phyloP scores from a whole-genome alignment of 345 rosid genomes.

The Turritis glabra region DNA sequence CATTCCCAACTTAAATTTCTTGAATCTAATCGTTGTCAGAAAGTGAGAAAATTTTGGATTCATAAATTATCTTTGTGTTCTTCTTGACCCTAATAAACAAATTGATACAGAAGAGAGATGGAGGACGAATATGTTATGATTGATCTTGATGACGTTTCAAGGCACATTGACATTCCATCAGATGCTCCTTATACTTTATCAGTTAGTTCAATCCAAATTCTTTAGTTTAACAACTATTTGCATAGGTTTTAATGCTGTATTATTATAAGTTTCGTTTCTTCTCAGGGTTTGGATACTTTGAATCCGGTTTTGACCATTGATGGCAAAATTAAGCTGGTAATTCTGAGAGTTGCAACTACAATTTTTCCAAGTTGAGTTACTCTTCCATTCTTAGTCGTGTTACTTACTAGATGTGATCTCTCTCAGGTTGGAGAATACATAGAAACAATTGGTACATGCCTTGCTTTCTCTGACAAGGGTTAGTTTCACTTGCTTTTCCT shows the following conservation, averaged over 20 bases:
- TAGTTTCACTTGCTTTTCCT: constrained; percentile 10
- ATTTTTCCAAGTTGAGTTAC: background rate
- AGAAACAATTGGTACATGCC: constrained; percentile 67
- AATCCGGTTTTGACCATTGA: constrained; percentile 55
- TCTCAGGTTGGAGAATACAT: constrained; percentile 57
- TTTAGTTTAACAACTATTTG: background rate
- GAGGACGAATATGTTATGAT: constrained; percentile 48
- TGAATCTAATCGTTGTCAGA: no score
- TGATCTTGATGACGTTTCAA: constrained; percentile 56
- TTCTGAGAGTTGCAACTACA: background rate
- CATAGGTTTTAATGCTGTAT: background rate
- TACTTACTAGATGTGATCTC: background rate
- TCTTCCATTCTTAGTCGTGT: background rate
- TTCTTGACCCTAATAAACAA: no score
- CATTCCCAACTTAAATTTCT: no score
- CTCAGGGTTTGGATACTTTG: constrained; percentile 63
- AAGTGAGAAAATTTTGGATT: no score
- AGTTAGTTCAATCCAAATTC: constrained; percentile 30
- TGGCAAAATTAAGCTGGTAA: constrained; percentile 56
- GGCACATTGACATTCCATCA: constrained; percentile 48
- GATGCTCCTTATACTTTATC: constrained; percentile 55
- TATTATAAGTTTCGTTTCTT: no score
- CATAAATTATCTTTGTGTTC: no score
- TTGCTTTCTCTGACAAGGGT: constrained; percentile 53
- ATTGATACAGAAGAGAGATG: no score